These are phyloP conservation scores for Acorus calamus DNA, from an alignment of 106 monocot genomes.

Conservation along the genomic window DNA sequence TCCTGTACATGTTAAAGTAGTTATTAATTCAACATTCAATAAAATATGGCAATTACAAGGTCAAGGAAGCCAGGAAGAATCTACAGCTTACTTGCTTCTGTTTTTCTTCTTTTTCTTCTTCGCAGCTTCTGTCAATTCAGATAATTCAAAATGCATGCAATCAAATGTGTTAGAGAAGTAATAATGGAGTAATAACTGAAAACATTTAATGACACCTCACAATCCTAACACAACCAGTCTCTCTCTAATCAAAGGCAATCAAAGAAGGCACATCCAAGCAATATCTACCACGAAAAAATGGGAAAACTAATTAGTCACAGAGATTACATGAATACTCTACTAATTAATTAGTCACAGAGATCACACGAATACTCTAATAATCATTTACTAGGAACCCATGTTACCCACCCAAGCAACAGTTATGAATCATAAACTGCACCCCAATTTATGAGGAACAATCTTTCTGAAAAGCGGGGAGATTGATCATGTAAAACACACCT, in stretches of 20 bases:
- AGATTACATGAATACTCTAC: no score
- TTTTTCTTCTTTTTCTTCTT: constrained; percentile 96
- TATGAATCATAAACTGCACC: no score
- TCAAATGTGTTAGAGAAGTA: neutral
- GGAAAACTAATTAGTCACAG: no score
- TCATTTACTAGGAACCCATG: no score
- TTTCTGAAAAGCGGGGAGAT: no score
- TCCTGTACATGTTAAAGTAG: constrained; percentile 29
- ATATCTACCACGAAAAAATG: no score
- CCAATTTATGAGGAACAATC: no score
- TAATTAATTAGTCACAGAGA: no score
- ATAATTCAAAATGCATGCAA: constrained; percentile 6
- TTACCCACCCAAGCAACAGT: no score
- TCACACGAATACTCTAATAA: no score
- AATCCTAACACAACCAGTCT: neutral
- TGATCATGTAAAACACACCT: no score
- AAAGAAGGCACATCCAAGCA: no score
- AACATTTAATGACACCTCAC: neutral
- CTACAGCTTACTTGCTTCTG: constrained; percentile 47
- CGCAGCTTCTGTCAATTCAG: constrained; percentile 34
- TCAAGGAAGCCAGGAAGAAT: neutral
- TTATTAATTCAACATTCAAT: neutral
- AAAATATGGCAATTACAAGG: neutral
- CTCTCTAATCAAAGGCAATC: neutral
- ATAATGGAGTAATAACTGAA: neutral